Percentiles rank a stretch among this genome's conserved stretches.
phyloP scores from a whole-genome alignment of 495 filamentous ascomycete genomes.

The Daldinia concentrica region DNA sequence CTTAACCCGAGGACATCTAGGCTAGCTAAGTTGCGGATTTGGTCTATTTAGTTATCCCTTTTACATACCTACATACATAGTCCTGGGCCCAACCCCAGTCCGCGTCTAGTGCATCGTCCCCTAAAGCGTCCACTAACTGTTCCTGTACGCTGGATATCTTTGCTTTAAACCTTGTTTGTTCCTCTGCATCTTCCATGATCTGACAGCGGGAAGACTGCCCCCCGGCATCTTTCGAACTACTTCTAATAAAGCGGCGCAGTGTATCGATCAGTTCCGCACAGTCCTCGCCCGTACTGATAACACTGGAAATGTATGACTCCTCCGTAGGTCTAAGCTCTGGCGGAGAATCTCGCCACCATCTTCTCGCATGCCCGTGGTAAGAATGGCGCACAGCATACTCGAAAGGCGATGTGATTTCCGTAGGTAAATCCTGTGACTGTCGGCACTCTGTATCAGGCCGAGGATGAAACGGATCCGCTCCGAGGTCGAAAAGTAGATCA shows the following conservation, averaged over 20 bases:
- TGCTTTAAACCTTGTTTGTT: neutral
- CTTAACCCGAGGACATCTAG: no score
- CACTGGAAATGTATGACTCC: slow-evolving; percentile 5
- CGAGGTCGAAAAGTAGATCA: slow-evolving; percentile 17
- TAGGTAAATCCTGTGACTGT: neutral
- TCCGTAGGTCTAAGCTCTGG: neutral
- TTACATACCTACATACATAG: neutral
- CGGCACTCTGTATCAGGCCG: slow-evolving; percentile 10
- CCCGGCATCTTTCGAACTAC: no score
- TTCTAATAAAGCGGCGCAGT: neutral
- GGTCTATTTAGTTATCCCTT: no score
- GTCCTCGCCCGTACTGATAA: neutral
- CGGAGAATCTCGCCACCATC: slow-evolving; percentile 19
- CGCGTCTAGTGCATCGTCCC: neutral
- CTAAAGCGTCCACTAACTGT: neutral
- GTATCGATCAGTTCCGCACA: neutral
- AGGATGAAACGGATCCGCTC: slow-evolving; percentile 31
- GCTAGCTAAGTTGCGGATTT: no score
- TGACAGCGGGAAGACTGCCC: neutral
- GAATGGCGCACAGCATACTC: slow-evolving; percentile 15
- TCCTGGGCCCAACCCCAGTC: neutral
- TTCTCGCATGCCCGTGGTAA: neutral
- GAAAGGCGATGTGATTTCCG: slow-evolving; percentile 16
- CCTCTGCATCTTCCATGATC: neutral
- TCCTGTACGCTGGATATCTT: neutral